A percentile compares a stretch with the other conserved stretches of the same genome.
phyloP scores from a whole-genome alignment of 2,329 filamentous ascomycete species.

The Parastagonospora nodorum region DNA sequence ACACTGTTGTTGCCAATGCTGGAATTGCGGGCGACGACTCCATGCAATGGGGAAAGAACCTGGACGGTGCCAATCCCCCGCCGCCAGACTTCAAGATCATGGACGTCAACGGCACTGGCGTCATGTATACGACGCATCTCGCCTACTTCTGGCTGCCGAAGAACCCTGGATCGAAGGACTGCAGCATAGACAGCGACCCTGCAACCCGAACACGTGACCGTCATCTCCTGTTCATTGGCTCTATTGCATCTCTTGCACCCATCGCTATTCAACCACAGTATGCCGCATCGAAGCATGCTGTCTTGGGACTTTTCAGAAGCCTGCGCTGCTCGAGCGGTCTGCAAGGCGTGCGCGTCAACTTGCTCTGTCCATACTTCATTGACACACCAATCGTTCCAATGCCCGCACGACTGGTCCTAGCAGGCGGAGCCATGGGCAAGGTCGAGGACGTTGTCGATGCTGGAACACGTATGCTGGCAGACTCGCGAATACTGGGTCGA shows the following conservation, averaged over 20 bases:
- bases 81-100: constrained; percentile 60
- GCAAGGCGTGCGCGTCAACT: constrained; percentile 65
- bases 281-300: constrained; percentile 67
- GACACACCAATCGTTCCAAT: constrained; percentile 63
- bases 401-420: constrained; percentile 57
- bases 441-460: constrained; percentile 68
- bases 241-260: constrained; percentile 59
- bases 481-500: constrained; percentile 62
- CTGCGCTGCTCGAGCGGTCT: constrained; percentile 57
- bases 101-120: constrained; percentile 67
- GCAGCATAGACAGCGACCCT: constrained; percentile 38
- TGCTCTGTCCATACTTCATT: constrained; percentile 71
- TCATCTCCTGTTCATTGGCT: constrained; percentile 67
- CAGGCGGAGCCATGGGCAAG: constrained; percentile 60
- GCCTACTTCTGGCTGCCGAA: constrained; percentile 63
- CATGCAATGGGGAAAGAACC: constrained; percentile 56
- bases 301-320: constrained; percentile 67
- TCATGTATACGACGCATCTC: constrained; percentile 68
- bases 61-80: constrained; percentile 53
- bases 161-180: constrained; percentile 52
- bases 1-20: constrained; percentile 70
- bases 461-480: constrained; percentile 65
- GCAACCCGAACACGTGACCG: constrained; percentile 53
- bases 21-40: constrained; percentile 57
- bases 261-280: constrained; percentile 58